These are phyloP conservation scores for Sugiyamaella sp. DNA, from an alignment of 1,139 yeast genomes.

Conservation along the genomic window DNA sequence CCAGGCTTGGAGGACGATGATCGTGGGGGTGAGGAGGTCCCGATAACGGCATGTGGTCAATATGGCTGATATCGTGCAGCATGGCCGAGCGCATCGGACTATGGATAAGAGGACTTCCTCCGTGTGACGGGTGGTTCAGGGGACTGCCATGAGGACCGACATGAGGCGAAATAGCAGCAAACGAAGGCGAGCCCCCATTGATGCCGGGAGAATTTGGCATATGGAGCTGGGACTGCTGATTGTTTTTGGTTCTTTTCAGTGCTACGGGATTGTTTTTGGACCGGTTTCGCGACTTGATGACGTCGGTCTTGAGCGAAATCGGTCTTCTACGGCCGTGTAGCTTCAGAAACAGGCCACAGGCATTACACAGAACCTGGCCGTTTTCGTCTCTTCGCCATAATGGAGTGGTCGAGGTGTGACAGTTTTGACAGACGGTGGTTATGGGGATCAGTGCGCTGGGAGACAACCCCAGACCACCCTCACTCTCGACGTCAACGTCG, in stretches of 20 bases:
- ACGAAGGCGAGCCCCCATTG: constrained; percentile 29
- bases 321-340: constrained; percentile 93
- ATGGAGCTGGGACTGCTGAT: constrained; percentile 29
- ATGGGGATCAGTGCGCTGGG: background rate
- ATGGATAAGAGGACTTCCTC: constrained; percentile 19
- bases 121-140: constrained; percentile 16
- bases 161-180: constrained; percentile 31
- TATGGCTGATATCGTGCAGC: constrained; percentile 26
- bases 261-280: constrained; percentile 29
- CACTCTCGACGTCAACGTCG: background rate
- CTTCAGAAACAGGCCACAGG: constrained; percentile 88
- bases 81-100: constrained; percentile 20
- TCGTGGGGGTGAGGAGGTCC: constrained; percentile 17
- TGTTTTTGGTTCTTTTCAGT: constrained; percentile 26
- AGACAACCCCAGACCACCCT: too few species aligned
- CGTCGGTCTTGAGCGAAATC: constrained; percentile 85
- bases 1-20: constrained; percentile 17
- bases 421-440: constrained; percentile 75
- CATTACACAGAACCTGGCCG: constrained; percentile 91
- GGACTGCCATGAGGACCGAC: constrained; percentile 31
- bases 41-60: constrained; percentile 29
- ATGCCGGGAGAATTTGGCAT: constrained; percentile 26
- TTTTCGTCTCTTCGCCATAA: constrained; percentile 93
- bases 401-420: constrained; percentile 90
- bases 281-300: constrained; percentile 85